These are phyloP conservation scores for Aspergillus clavatus DNA, from an alignment of 2,329 filamentous ascomycete genomes.

Conservation along the genomic window DNA sequence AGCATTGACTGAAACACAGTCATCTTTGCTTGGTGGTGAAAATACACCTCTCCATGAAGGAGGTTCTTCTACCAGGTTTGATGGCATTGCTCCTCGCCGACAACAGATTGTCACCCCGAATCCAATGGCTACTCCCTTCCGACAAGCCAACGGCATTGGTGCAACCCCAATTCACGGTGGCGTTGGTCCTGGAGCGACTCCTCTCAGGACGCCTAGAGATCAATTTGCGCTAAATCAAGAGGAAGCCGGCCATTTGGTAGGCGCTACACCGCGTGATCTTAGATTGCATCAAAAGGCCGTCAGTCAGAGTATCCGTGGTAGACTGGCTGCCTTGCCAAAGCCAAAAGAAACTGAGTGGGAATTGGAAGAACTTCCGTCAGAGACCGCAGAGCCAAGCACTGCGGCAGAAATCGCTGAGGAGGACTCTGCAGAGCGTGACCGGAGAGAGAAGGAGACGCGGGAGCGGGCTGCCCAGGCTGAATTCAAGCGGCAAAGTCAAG, in stretches of 20 bases:
- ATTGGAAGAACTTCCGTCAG: slow-evolving; percentile 76
- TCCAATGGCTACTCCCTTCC: slow-evolving; percentile 84
- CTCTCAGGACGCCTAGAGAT: slow-evolving; percentile 82
- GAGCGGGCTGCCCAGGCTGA: slow-evolving; percentile 66
- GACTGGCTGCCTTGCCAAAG: slow-evolving; percentile 75
- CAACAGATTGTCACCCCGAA: slow-evolving; percentile 88
- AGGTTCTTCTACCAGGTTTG: slow-evolving; percentile 76
- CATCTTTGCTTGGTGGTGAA: slow-evolving; percentile 85
- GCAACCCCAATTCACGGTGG: slow-evolving; percentile 60
- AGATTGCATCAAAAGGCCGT: slow-evolving; percentile 65
- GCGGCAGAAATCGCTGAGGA: slow-evolving; percentile 55
- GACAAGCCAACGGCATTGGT: slow-evolving; percentile 60
- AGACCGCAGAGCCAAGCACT: slow-evolving; percentile 58
- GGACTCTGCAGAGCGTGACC: slow-evolving; percentile 70
- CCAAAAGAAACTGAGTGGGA: slow-evolving; percentile 95
- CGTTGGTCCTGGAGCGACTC: slow-evolving; percentile 68
- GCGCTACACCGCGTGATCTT: slow-evolving; percentile 72
- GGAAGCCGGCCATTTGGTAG: slow-evolving; percentile 60
- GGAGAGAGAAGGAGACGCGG: slow-evolving; percentile 56
- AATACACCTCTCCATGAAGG: slow-evolving; percentile 86
- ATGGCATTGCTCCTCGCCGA: slow-evolving; percentile 73
- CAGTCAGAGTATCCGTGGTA: slow-evolving; percentile 59
- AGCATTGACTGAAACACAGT: slow-evolving; percentile 88
- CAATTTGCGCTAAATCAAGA: slow-evolving; percentile 76
- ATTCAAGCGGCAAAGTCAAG: slow-evolving; percentile 77